These are phyloP conservation scores for Metarhizium robertsii DNA, from an alignment of 2,329 filamentous ascomycete species.

Conservation along the genomic window DNA sequence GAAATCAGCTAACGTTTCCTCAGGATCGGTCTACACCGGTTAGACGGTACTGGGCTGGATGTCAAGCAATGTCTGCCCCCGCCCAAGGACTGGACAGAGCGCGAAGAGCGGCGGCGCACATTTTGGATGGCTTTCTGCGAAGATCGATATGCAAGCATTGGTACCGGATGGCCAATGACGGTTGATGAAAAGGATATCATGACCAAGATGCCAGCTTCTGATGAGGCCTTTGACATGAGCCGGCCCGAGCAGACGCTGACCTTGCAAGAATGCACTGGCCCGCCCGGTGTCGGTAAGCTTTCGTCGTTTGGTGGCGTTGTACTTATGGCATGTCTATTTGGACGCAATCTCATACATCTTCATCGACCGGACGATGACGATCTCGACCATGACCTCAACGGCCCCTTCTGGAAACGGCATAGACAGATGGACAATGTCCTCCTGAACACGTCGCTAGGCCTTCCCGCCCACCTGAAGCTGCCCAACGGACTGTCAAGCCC, in stretches of 20 bases:
- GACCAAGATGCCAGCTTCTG: slow-evolving; percentile 74
- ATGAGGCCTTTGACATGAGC: slow-evolving; percentile 77
- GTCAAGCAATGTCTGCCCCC: slow-evolving; percentile 87
- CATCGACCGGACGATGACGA: slow-evolving; percentile 79
- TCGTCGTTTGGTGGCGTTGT: slow-evolving; percentile 73
- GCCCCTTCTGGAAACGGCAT: slow-evolving; percentile 93
- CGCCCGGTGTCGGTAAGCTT: slow-evolving; percentile 63
- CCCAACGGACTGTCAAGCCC: slow-evolving; percentile 66
- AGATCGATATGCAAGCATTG: slow-evolving; percentile 89
- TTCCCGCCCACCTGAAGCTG: slow-evolving; percentile 74
- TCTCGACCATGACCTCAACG: slow-evolving; percentile 77
- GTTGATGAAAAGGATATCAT: slow-evolving; percentile 87
- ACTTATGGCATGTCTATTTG: slow-evolving; percentile 81
- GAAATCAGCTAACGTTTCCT: slow-evolving; percentile 15
- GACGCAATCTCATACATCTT: slow-evolving; percentile 81
- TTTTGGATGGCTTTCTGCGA: slow-evolving; percentile 93
- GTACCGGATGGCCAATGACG: slow-evolving; percentile 93
- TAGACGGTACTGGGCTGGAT: slow-evolving; percentile 75
- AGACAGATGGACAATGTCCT: slow-evolving; percentile 82
- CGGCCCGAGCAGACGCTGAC: slow-evolving; percentile 63
- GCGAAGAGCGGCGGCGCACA: slow-evolving; percentile 80
- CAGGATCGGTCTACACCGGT: slow-evolving; percentile 84
- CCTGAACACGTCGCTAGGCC: slow-evolving; percentile 72
- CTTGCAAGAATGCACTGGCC: slow-evolving; percentile 59
- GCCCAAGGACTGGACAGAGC: slow-evolving; percentile 86